A percentile compares a stretch with the other conserved stretches of the same genome.
phyloP scores from a whole-genome alignment of 805 yeast genomes.

The Priceomyces haplophilus region DNA sequence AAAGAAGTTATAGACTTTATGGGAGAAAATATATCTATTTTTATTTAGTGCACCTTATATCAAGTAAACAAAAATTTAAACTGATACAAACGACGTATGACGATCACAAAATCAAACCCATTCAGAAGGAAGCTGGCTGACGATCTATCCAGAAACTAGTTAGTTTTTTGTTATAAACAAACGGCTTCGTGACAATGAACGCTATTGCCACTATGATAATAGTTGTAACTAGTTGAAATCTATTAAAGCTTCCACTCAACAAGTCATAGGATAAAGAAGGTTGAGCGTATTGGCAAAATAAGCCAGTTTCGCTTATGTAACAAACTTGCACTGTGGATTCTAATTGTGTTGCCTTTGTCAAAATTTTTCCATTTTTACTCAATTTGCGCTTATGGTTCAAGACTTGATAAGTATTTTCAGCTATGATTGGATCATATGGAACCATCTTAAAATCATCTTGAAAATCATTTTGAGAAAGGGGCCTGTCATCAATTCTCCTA shows the following conservation, averaged over 20 bases:
- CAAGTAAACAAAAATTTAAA: background rate
- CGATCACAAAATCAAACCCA: no score
- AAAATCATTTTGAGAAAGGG: slow-evolving; percentile 49
- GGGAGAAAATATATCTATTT: slow-evolving; percentile 18
- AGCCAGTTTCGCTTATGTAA: slow-evolving; percentile 54
- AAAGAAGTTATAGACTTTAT: slow-evolving; percentile 18
- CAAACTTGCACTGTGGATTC: slow-evolving; percentile 82
- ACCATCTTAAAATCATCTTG: slow-evolving; percentile 53
- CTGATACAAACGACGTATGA: background rate
- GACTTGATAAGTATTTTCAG: slow-evolving; percentile 32
- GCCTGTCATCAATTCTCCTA: slow-evolving; percentile 59
- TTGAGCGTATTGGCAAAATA: slow-evolving; percentile 71
- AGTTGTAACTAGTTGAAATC: slow-evolving; percentile 58
- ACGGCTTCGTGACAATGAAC: slow-evolving; percentile 52
- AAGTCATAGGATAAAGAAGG: slow-evolving; percentile 86
- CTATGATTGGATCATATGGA: slow-evolving; percentile 65
- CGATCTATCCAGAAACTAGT: slow-evolving; percentile 50
- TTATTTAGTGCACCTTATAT: slow-evolving; percentile 7
- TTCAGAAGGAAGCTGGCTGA: background rate
- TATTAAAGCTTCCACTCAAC: slow-evolving; percentile 65
- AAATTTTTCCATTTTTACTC: slow-evolving; percentile 18
- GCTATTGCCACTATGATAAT: slow-evolving; percentile 48
- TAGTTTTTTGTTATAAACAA: slow-evolving; percentile 52
- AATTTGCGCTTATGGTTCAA: slow-evolving; percentile 38
- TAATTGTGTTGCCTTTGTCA: slow-evolving; percentile 52